Evolutionary conservation across 2,329 filamentous ascomycete genomes (phyloP), one percentile per base, ranked within the genome.

Genomic region (Immersiporthe knoxdaviesiana): DNA sequence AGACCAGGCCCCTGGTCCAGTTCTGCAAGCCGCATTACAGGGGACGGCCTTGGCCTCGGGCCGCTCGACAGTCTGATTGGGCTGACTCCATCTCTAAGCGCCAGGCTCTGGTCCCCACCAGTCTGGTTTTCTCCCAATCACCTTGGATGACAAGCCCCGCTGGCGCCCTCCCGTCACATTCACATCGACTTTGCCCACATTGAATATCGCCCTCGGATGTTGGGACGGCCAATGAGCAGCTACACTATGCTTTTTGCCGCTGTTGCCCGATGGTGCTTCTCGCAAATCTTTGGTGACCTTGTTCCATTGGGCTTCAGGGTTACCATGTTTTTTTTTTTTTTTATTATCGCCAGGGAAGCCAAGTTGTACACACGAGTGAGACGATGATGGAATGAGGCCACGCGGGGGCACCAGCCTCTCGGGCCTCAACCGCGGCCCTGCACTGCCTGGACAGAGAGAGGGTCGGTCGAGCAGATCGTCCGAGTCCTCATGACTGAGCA

Each of bases 181-280:
- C 64, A 60, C 68, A 62, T 63, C 62, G 39, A 32, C 27, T 35
- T 35, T 66, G 62, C 66, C 61, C 67, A 66, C 69, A 61, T 54
- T 63, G 60, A 63, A 63, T 59, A 50, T 54, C 50, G 52, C 44
- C n/a, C 44, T 59, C 63, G 62, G 67, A 65, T 41, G 58, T 61
- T 27, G 41, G 63, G 44, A 24, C 27, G 59, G 30, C 67, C 67
- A 71, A 71, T 71, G 63, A 50, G 24, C 50, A 44, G 47, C 61
- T n/a, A n/a, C 58, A 10, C 54, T 67, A 56, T 60, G 21, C 54
- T 27, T 69, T 71, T 69, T 71, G 65, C 70, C 70, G 69, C 69
- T 68, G 64, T 64, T 64, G 67, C 56, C 63, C 47, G 64, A 65
- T 47, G 67, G 60, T 58, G 59, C 50, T n/a, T n/a, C n/a, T 32